Evolutionary conservation across 1,139 yeast species (phyloP), one percentile per base, ranked within the genome.

Genomic region (Taiozyma sp.): DNA sequence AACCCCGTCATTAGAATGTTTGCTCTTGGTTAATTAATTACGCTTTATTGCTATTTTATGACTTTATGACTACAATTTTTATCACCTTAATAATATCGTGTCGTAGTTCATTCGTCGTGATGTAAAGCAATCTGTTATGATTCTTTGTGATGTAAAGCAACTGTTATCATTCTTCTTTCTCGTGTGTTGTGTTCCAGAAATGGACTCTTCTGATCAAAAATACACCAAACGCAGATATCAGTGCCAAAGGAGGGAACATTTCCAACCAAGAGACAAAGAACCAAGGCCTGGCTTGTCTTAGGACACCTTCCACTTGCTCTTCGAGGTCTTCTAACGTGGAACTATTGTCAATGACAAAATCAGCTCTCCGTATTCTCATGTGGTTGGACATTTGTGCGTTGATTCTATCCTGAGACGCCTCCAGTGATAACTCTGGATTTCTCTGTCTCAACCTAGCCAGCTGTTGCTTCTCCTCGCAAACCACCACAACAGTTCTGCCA

Each of bases 391-490:
- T 84, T 65, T 95, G 99, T 50, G 92, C 80, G 13, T 72, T 73
- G 39, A 95, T 87, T 51, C 99, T 75, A 55, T 84, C 79, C 9
- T 72, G 65, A 0, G 95, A 93, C 55, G 90, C 96, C 23, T 83
- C 84, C 42, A 63, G 67, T 1, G 83, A 65, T 59, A 93, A 69
- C 47, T 83, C 86, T 0, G 85, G 79, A 63, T 93, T 92, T 56
- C 99, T 74, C 4, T 62, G 62, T 54, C 78, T 63, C 43, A 95
- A 72, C 51, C 99, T 73, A 54, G 76, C 70, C 36, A 86, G 59
- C 66, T 95, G 98, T 5, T 68, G 56, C 1, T 76, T 76, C 24
- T 71, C 72, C 9, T 74, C 71, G 58, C 96, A 87, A 0, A 81
- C 69, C 0, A 92, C 91, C 6, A 89, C 84, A 2, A 93, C 67